These are phyloP conservation scores for Podila clonocystis DNA, from an alignment of 192 early-diverging fungal species.

Conservation along the genomic window DNA sequence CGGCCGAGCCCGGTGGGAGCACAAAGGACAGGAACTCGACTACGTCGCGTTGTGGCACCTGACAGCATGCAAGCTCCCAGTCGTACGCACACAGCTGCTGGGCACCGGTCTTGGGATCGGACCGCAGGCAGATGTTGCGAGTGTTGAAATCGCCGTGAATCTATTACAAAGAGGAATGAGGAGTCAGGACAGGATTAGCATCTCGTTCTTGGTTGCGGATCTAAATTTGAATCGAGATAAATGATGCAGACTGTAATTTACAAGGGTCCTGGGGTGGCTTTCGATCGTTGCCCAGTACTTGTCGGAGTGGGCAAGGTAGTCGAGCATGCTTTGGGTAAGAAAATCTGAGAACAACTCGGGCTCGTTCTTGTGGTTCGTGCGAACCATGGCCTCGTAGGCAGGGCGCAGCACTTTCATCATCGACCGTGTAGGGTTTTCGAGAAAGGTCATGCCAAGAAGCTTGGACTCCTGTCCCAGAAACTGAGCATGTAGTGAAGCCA, in stretches of 20 bases:
- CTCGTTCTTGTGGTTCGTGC: slow-evolving; percentile 26
- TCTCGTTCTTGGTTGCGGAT: no score
- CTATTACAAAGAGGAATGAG: slow-evolving; percentile 4
- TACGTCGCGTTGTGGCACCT: slow-evolving; percentile 44
- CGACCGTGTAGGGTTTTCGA: slow-evolving; percentile 40
- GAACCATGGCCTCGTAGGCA: slow-evolving; percentile 41
- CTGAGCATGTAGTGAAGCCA: slow-evolving; percentile 46
- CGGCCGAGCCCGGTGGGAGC: slow-evolving; percentile 35
- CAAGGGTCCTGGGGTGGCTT: slow-evolving; percentile 37
- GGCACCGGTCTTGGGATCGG: slow-evolving; percentile 22
- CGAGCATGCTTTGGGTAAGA: slow-evolving; percentile 25
- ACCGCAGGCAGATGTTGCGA: slow-evolving; percentile 40
- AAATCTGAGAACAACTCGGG: slow-evolving; percentile 20
- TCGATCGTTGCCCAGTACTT: slow-evolving; percentile 37
- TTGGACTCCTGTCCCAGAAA: slow-evolving; percentile 32
- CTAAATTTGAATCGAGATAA: not conserved
- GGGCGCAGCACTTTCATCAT: slow-evolving; percentile 31
- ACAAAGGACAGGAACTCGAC: slow-evolving; percentile 50
- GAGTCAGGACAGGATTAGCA: not conserved
- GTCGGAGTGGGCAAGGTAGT: slow-evolving; percentile 35
- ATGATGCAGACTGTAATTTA: no score
- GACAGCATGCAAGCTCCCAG: slow-evolving; percentile 49
- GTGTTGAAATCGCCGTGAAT: slow-evolving; percentile 49
- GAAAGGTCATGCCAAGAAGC: slow-evolving; percentile 29
- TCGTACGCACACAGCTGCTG: slow-evolving; percentile 37